A percentile compares a stretch with the other conserved stretches of the same genome.
Evolutionary conservation across 768 basidiomycete genomes (phyloP).

Genomic region (Lactarius evosmus): DNA sequence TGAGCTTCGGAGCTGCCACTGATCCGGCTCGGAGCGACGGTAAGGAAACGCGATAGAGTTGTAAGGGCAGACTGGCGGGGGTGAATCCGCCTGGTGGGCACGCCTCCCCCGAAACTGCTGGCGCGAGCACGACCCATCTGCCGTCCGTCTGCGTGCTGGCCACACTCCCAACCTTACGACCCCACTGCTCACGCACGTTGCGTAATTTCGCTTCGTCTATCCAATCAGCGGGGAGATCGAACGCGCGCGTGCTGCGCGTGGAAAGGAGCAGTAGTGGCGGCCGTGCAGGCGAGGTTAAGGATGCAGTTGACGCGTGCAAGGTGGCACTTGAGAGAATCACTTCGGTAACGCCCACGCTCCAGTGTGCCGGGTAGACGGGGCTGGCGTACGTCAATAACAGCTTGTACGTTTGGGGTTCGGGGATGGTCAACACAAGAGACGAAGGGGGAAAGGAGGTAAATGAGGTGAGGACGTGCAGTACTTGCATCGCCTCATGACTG

Average conservation of each 20-base stretch:
- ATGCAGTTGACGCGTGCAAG: constrained; percentile 1
- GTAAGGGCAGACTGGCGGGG: constrained; percentile 47
- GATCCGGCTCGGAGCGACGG: constrained; percentile 48
- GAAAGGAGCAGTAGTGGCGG: constrained; percentile 46
- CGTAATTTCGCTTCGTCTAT: constrained; percentile 62
- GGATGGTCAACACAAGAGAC: constrained; percentile 72
- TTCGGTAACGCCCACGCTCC: constrained; percentile 76
- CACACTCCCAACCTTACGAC: constrained; percentile 65
- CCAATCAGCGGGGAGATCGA: constrained; percentile 71
- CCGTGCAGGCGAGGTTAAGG: constrained; percentile 31
- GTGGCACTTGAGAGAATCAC: constrained; percentile 52
- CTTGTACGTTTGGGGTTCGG: constrained; percentile 58
- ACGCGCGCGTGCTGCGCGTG: constrained; percentile 63
- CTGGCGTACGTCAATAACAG: constrained; percentile 70
- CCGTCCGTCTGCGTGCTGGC: constrained; percentile 81
- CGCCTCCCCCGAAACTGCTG: constrained; percentile 37
- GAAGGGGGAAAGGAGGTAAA: constrained; percentile 79
- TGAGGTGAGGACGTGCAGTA: constrained; percentile 66
- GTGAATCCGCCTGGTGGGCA: constrained; percentile 30
- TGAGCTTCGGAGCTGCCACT: constrained; percentile 57
- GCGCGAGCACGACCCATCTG: constrained; percentile 79
- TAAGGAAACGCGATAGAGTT: constrained; percentile 70
- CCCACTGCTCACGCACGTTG: constrained; percentile 71
- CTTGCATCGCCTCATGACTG: constrained; percentile 45
- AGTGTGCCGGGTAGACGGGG: constrained; percentile 79